Percentiles rank a stretch among this genome's conserved stretches.
phyloP scores from a whole-genome alignment of 805 yeast species.

The Zygosaccharomyces rouxii region DNA sequence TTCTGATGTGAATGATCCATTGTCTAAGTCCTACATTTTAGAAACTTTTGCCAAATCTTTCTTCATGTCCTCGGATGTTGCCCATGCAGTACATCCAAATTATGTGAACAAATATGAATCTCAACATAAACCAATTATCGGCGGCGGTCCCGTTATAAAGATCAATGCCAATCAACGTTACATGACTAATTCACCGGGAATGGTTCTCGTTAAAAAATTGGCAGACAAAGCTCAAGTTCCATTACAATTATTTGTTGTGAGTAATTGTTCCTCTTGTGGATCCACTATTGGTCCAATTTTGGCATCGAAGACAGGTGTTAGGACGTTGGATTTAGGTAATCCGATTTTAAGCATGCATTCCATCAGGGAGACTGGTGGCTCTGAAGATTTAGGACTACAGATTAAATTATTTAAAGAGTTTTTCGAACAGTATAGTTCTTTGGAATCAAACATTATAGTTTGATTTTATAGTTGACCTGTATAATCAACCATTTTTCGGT shows the following conservation, averaged over 20 bases:
- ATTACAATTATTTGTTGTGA: slow-evolving; percentile 84
- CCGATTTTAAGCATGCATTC: slow-evolving; percentile 94
- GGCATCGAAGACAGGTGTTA: slow-evolving; percentile 79
- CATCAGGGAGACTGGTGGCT: slow-evolving; percentile 85
- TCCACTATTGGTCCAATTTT: slow-evolving; percentile 94
- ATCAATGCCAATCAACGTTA: slow-evolving; percentile 94
- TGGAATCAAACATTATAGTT: slow-evolving; percentile 44
- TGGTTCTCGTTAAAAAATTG: slow-evolving; percentile 66
- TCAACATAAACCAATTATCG: slow-evolving; percentile 73
- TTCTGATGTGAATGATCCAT: slow-evolving; percentile 27
- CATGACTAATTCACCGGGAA: slow-evolving; percentile 89
- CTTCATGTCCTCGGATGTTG: slow-evolving; percentile 89
- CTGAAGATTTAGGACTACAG: slow-evolving; percentile 63
- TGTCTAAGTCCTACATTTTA: slow-evolving; percentile 39
- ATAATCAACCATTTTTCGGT: neutral
- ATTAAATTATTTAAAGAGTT: slow-evolving; percentile 58
- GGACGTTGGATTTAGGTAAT: slow-evolving; percentile 86
- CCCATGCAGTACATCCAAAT: slow-evolving; percentile 96
- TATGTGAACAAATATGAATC: slow-evolving; percentile 72
- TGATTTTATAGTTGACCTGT: slow-evolving; percentile 3
- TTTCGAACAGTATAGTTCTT: slow-evolving; percentile 44
- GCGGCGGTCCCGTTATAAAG: slow-evolving; percentile 89
- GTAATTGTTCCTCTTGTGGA: slow-evolving; percentile 93
- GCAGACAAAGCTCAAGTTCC: slow-evolving; percentile 73
- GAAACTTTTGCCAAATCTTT: slow-evolving; percentile 73